Conservation (phyloP, 805 yeast genomes). For the Saccharomycopsis schoenii region DNA sequence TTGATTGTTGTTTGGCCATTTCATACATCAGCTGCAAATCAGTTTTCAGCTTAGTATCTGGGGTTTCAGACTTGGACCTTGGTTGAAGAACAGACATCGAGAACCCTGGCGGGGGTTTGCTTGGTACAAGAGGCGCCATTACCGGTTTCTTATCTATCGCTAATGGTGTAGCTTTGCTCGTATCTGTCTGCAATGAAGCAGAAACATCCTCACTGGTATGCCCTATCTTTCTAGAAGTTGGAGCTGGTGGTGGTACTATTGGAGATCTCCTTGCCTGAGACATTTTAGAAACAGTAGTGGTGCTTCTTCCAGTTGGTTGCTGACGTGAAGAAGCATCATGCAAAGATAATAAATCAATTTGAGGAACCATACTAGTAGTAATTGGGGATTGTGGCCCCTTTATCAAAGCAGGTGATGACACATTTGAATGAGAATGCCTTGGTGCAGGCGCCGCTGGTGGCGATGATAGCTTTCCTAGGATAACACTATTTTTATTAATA, state of each 20-base stretch:
- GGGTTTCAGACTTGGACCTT: neutral
- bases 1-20: neutral
- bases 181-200: neutral
- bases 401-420: conserved; percentile 1
- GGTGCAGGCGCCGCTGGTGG: conserved; percentile 20
- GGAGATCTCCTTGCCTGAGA: neutral
- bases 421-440: conserved; percentile 1
- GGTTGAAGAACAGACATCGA: conserved; percentile 14
- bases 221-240: conserved; percentile 12
- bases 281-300: conserved; percentile 12
- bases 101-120: conserved; percentile 15
- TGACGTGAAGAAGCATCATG: conserved; percentile 16
- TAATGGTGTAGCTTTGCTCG: neutral
- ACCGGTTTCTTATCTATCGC: neutral
- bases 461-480: conserved; percentile 25
- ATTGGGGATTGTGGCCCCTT: conserved; percentile 14
- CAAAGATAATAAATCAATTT: conserved; percentile 1
- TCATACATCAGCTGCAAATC: neutral
- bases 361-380: conserved; percentile 11
- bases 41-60: neutral
- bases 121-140: conserved; percentile 3
- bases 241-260: conserved; percentile 11
- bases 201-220: conserved; percentile 8
- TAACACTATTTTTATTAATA: neutral
- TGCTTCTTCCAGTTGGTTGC: conserved; percentile 18